These are phyloP conservation scores for Carex littledalei DNA, from an alignment of 176 grass and related monocot species.

Conservation along the genomic window DNA sequence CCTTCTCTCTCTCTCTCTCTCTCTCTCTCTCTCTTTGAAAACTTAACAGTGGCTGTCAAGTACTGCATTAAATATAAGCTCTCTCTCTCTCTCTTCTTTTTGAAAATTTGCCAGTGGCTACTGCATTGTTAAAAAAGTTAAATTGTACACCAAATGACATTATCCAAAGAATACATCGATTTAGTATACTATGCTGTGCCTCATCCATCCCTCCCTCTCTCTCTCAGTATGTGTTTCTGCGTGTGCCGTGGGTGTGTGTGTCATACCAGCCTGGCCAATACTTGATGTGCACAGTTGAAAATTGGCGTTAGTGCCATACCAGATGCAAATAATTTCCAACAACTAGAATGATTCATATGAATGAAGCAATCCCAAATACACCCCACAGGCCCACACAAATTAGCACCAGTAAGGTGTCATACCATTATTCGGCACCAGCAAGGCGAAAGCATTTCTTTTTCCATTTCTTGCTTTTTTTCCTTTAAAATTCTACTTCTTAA, in stretches of 20 bases:
- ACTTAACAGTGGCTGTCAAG: not conserved
- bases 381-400: not conserved
- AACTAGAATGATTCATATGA: not conserved
- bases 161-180: too few relatives aligned
- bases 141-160: too few relatives aligned
- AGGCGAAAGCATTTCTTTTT: not conserved
- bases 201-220: not conserved
- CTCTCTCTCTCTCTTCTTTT: not conserved
- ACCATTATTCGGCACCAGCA: not conserved
- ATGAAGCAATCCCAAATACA: not conserved
- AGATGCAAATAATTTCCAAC: not conserved
- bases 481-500: slow-evolving; percentile 4
- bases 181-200: too few relatives aligned
- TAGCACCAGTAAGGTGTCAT: not conserved
- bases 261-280: not conserved
- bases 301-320: not conserved
- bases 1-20: not conserved
- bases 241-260: not conserved
- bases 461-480: slow-evolving; percentile 2
- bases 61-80: too few relatives aligned
- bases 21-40: not conserved
- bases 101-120: too few relatives aligned
- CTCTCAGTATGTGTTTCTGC: not conserved
- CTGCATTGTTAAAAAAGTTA: too few relatives aligned
- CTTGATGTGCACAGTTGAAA: not conserved